Percentiles rank a stretch among this genome's conserved stretches.
These are phyloP conservation scores for Ustilago bromivora DNA, from an alignment of 1,284 basidiomycete genomes.

Conservation along the genomic window DNA sequence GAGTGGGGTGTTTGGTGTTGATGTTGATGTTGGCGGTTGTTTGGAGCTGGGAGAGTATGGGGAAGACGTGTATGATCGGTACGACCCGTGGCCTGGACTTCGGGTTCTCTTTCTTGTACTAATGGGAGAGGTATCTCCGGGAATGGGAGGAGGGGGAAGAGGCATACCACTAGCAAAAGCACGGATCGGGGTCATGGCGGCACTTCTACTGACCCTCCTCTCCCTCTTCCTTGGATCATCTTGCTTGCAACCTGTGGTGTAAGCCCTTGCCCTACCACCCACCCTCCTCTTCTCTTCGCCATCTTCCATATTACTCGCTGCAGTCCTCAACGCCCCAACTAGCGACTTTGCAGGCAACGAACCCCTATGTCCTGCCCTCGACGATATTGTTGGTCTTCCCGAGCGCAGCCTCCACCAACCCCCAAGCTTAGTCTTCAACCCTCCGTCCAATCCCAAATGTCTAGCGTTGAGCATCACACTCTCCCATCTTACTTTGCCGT, in stretches of 20 bases:
- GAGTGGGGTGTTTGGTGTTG: too few species aligned
- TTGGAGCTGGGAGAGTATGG: too few species aligned
- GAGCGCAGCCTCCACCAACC: conserved; percentile 19
- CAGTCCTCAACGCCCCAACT: background rate
- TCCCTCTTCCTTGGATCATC: background rate
- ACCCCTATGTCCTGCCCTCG: background rate
- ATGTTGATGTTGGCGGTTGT: too few species aligned
- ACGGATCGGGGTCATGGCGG: conserved; percentile 4
- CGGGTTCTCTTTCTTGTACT: background rate
- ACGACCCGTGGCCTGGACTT: background rate
- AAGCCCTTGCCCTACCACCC: conserved; percentile 1
- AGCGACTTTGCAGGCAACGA: background rate
- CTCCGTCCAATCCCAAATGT: conserved; percentile 10
- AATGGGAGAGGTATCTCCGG: background rate
- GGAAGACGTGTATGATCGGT: too few species aligned
- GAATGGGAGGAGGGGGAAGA: background rate
- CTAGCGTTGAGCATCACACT: conserved; percentile 27
- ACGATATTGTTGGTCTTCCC: background rate
- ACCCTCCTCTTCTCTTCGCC: background rate
- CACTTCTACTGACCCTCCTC: background rate
- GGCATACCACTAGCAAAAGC: conserved; percentile 2
- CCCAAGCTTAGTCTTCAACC: conserved; percentile 15
- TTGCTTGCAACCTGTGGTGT: conserved; percentile 1
- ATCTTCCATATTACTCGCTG: background rate
- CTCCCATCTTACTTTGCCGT: conserved; percentile 19